phyloP scores from a whole-genome alignment of 192 early-diverging fungal species.

The Linnemannia hyalina region DNA sequence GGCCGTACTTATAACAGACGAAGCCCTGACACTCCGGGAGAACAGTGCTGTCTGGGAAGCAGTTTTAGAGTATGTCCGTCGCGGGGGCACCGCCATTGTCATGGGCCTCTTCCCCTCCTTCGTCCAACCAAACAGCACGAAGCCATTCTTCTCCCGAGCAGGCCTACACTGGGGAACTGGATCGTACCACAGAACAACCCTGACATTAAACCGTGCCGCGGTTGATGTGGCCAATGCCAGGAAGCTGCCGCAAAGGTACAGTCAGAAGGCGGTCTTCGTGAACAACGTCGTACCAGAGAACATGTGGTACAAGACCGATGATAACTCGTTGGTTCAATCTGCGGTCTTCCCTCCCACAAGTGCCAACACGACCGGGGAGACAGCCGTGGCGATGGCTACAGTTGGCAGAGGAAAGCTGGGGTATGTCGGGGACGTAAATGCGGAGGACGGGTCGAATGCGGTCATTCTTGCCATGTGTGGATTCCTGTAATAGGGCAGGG shows the following conservation, averaged over 20 bases:
- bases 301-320: slow-evolving; percentile 48
- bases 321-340: slow-evolving; percentile 45
- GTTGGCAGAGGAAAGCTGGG: slow-evolving; percentile 47
- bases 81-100: slow-evolving; percentile 43
- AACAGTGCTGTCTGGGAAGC: slow-evolving; percentile 42
- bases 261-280: slow-evolving; percentile 45
- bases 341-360: slow-evolving; percentile 41
- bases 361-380: slow-evolving; percentile 44
- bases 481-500: slow-evolving; percentile 33
- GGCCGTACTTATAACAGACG: slow-evolving; percentile 45
- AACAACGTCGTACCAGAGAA: slow-evolving; percentile 37
- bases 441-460: slow-evolving; percentile 46
- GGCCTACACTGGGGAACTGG: slow-evolving; percentile 37
- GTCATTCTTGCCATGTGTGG: slow-evolving; percentile 53
- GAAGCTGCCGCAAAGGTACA: slow-evolving; percentile 47
- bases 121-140: slow-evolving; percentile 32
- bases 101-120: slow-evolving; percentile 39
- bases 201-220: slow-evolving; percentile 43
- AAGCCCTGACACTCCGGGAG: slow-evolving; percentile 33
- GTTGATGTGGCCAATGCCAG: slow-evolving; percentile 42
- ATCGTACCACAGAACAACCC: slow-evolving; percentile 48
- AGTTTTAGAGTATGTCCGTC: slow-evolving; percentile 43
- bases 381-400: slow-evolving; percentile 48
- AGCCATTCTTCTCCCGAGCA: slow-evolving; percentile 47
- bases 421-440: slow-evolving; percentile 50